phyloP scores from a whole-genome alignment of 306 rosid genomes.

The Luffa acutangula region DNA sequence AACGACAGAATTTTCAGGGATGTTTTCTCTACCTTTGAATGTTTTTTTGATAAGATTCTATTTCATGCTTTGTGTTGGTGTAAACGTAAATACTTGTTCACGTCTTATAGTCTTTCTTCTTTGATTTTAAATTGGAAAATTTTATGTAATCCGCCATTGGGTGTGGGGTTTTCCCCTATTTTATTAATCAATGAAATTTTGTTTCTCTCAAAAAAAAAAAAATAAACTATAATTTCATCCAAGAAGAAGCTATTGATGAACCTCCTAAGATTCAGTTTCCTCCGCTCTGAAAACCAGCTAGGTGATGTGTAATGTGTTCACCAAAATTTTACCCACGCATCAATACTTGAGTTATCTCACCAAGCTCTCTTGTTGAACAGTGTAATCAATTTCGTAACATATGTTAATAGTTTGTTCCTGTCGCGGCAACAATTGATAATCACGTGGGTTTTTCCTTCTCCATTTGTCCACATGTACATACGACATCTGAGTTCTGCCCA shows the following conservation, averaged over 20 bases:
- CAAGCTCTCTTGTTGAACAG: not conserved
- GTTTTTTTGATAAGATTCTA: too few relatives aligned
- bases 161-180: too few relatives aligned
- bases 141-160: too few relatives aligned
- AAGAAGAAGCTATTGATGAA: not conserved
- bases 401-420: not conserved
- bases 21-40: too few relatives aligned
- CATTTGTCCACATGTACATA: not conserved
- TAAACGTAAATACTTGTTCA: too few relatives aligned
- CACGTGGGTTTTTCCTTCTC: not conserved
- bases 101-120: too few relatives aligned
- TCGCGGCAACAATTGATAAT: not conserved
- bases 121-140: too few relatives aligned
- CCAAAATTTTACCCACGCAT: not conserved
- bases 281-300: not conserved
- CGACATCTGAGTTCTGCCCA: not conserved
- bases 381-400: not conserved
- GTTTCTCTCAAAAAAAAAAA: too few relatives aligned
- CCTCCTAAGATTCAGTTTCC: not conserved
- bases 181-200: too few relatives aligned
- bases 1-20: too few relatives aligned
- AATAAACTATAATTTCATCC: not conserved
- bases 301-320: not conserved
- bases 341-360: not conserved
- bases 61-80: too few relatives aligned